Evolutionary conservation across 2,329 filamentous ascomycete genomes (phyloP).

Genomic region (Coniochaeta sp.): DNA sequence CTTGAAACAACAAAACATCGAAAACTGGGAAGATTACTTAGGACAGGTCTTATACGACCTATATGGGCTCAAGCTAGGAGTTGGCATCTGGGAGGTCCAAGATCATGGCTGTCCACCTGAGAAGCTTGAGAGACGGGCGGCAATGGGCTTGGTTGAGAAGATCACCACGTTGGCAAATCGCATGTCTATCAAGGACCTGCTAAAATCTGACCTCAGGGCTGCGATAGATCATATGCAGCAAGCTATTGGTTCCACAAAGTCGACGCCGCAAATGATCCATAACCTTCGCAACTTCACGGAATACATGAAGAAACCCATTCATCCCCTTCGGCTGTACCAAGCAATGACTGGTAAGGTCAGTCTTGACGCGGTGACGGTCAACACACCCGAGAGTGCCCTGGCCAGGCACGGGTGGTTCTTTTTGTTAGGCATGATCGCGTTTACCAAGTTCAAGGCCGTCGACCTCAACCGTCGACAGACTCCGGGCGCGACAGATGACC

Average conservation of each 20-base stretch:
- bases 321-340: constrained; percentile 71
- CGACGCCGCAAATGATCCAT: constrained; percentile 72
- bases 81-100: constrained; percentile 56
- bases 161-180: constrained; percentile 74
- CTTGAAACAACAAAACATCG: constrained; percentile 64
- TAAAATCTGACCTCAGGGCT: constrained; percentile 82
- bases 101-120: constrained; percentile 78
- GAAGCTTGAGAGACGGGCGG: constrained; percentile 71
- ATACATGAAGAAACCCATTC: constrained; percentile 76
- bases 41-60: constrained; percentile 79
- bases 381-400: constrained; percentile 60
- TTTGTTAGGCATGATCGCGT: constrained; percentile 76
- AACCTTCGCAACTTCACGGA: constrained; percentile 61
- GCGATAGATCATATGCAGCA: constrained; percentile 93
- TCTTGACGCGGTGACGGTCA: constrained; percentile 64
- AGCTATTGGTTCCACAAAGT: constrained; percentile 72
- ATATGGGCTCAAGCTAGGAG: constrained; percentile 70
- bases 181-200: constrained; percentile 82
- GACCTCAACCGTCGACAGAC: constrained; percentile 68
- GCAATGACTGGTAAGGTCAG: constrained; percentile 73
- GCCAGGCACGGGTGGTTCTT: constrained; percentile 89
- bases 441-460: constrained; percentile 72
- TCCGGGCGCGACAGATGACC: constrained; percentile 72
- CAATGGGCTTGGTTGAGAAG: constrained; percentile 75
- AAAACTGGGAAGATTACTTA: constrained; percentile 81